Conservation (phyloP, 1,284 basidiomycete genomes). For the Cerrena zonata region DNA sequence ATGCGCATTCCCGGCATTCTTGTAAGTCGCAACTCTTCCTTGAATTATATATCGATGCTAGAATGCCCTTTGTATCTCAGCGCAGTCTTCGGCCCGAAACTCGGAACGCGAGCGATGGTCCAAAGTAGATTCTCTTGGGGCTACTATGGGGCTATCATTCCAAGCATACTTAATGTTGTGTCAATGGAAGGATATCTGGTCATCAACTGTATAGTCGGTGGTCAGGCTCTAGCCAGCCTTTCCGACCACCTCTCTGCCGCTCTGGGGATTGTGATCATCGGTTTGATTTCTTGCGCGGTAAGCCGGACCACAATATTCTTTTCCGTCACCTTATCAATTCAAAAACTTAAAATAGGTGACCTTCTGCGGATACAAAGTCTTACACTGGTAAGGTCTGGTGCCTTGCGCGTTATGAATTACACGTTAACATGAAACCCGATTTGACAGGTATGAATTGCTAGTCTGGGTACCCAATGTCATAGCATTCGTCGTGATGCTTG, state of each 20-base stretch:
- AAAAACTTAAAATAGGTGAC: slow-evolving; percentile 29
- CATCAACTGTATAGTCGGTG: slow-evolving; percentile 70
- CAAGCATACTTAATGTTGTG: slow-evolving; percentile 59
- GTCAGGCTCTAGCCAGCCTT: slow-evolving; percentile 63
- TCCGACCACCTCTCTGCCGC: slow-evolving; percentile 44
- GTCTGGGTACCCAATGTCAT: slow-evolving; percentile 67
- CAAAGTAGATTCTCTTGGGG: slow-evolving; percentile 54
- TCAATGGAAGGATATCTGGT: slow-evolving; percentile 65
- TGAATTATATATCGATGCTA: too few relatives aligned
- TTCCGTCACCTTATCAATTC: neutral
- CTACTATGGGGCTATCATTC: slow-evolving; percentile 58
- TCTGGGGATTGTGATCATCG: slow-evolving; percentile 75
- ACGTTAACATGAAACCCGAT: slow-evolving; percentile 7
- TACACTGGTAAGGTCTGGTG: slow-evolving; percentile 42
- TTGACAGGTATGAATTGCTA: slow-evolving; percentile 47
- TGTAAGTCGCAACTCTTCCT: slow-evolving; percentile 46
- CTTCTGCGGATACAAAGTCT: slow-evolving; percentile 57
- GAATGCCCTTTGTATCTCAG: slow-evolving; percentile 24
- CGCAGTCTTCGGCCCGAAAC: slow-evolving; percentile 54
- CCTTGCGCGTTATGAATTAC: neutral
- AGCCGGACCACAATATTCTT: slow-evolving; percentile 16
- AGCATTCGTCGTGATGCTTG: slow-evolving; percentile 60
- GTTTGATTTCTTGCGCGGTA: slow-evolving; percentile 59
- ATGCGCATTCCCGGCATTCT: slow-evolving; percentile 41
- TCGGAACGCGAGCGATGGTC: slow-evolving; percentile 61